Evolutionary conservation across 169 alveolate species (phyloP), one percentile per base, ranked within the genome.

Genomic region (Babesia caballi): DNA sequence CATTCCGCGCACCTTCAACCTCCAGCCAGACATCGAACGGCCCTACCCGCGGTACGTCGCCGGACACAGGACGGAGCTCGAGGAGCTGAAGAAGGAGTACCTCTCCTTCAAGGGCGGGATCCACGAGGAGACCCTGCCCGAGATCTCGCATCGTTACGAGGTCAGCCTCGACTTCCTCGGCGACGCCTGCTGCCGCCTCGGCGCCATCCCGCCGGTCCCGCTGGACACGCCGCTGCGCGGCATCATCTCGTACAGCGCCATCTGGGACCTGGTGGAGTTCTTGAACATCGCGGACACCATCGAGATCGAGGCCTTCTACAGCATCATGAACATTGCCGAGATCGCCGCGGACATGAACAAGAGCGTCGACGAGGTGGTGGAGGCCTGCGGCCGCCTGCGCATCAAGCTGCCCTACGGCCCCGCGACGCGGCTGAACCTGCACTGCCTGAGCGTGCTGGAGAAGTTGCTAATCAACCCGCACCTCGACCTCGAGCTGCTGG

Each of bases 141-240:
- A 69, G 30, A 70, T 80, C n/a, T 44, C 75, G 25, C 56, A 40
- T 15, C 36, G 88, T 4, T 81, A 21, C 36, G 66, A 54, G 36
- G 46, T 81, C 3, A 27, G 70, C 41, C 44, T 70, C 3, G 76
- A 69, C 35, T 81, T 81, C 57, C 74, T 81, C 5, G 83, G 83
- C 2, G 88, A 81, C 50, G 88, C 88, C 3, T 81, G 83, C 60
- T 81, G 88, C 25, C 40, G 84, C n/a, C 44, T 81, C 14, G 88
- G 88, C 1, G 88, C 88, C 28, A 27, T 27, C 11, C 65, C 78
- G 14, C 88, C 88, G 8, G 41, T 81, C 8, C 51, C 66, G 11
- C 50, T 68, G 14, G 78, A 75, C 25, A 23, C 61, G 47, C 84
- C 84, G 0, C 51, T 81, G 32, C 49, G 80, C 8, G 73, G 70